phyloP scores from a whole-genome alignment of 371 early-diverging fungal genomes.

The Capillidium rhysosporum region DNA sequence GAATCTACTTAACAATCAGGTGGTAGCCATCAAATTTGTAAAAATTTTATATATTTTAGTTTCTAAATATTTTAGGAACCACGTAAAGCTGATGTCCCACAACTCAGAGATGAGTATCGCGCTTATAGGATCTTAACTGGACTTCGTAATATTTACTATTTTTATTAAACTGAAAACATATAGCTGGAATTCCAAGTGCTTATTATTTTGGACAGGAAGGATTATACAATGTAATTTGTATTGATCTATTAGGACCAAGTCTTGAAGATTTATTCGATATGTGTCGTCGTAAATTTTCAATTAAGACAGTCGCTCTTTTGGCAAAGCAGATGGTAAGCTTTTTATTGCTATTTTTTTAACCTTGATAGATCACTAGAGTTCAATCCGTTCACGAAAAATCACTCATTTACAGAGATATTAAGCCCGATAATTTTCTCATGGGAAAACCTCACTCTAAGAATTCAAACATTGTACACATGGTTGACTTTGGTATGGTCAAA shows the following conservation, averaged over 20 bases:
- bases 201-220: conserved; percentile 88
- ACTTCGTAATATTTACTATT: conserved; percentile 13
- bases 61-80: conserved; percentile 25
- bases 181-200: conserved; percentile 58
- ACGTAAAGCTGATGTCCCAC: conserved; percentile 72
- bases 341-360: background rate
- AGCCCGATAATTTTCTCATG: conserved; percentile 88
- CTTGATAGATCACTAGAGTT: conserved; percentile 45
- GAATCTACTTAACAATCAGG: conserved; percentile 44
- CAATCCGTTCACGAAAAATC: conserved; percentile 77
- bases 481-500: conserved; percentile 95
- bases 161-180: background rate
- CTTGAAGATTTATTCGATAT: conserved; percentile 65
- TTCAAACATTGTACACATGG: conserved; percentile 41
- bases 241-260: conserved; percentile 92
- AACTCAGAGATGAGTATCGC: conserved; percentile 68
- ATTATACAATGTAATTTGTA: conserved; percentile 68
- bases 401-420: conserved; percentile 90
- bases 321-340: conserved; percentile 30
- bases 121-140: conserved; percentile 63
- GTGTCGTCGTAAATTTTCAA: conserved; percentile 18
- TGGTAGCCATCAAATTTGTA: conserved; percentile 68
- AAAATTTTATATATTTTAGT: background rate
- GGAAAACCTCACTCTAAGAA: conserved; percentile 41
- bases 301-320: conserved; percentile 25